Percentiles rank a stretch among this genome's conserved stretches.
Evolutionary conservation across 768 basidiomycete genomes (phyloP).

Genomic region (Mycena venus): DNA sequence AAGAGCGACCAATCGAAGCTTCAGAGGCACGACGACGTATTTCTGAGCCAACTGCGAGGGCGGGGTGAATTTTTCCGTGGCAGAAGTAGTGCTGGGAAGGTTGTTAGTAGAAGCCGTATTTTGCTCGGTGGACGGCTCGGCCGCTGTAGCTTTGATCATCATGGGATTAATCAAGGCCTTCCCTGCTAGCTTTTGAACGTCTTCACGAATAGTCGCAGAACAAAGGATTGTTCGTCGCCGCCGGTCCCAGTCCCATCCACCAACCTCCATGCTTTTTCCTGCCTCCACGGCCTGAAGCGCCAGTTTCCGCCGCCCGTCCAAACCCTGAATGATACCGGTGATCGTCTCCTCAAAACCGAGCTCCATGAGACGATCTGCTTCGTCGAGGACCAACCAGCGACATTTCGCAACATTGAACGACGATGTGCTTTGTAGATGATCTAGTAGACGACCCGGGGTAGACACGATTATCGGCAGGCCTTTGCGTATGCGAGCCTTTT

Average conservation of each 20-base stretch:
- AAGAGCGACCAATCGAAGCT: constrained; percentile 93
- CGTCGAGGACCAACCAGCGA: constrained; percentile 96
- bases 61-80: constrained; percentile 83
- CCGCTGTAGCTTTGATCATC: constrained; percentile 82
- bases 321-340: constrained; percentile 85
- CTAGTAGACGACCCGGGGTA: constrained; percentile 94
- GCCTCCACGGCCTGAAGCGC: constrained; percentile 77
- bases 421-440: constrained; percentile 96
- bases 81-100: constrained; percentile 35
- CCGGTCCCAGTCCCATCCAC: constrained; percentile 88
- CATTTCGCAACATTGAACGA: constrained; percentile 95
- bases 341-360: constrained; percentile 98
- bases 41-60: constrained; percentile 95
- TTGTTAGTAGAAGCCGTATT: constrained; percentile 28
- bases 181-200: constrained; percentile 94
- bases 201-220: constrained; percentile 96
- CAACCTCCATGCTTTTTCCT: constrained; percentile 78
- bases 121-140: constrained; percentile 50
- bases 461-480: constrained; percentile 96
- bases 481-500: constrained; percentile 95
- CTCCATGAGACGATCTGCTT: constrained; percentile 98
- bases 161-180: constrained; percentile 83
- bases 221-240: constrained; percentile 90
- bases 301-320: constrained; percentile 86
- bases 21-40: constrained; percentile 90